Evolutionary conservation across 768 basidiomycete species (phyloP).

Genomic region (Agrocybe pediades): DNA sequence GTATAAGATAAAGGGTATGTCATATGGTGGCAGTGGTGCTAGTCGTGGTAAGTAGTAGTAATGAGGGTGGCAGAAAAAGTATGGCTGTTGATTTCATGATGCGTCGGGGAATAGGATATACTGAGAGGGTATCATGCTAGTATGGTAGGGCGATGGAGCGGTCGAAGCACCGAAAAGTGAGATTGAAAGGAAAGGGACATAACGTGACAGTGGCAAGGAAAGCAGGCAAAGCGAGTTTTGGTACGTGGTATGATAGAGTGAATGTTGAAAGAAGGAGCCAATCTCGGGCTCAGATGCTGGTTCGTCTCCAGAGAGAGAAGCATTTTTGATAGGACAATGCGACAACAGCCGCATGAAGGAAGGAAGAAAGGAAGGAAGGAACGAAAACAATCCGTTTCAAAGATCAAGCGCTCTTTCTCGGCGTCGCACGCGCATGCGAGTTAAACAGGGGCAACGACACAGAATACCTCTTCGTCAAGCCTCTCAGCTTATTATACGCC

Average conservation of each 20-base stretch:
- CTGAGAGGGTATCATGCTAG: background rate
- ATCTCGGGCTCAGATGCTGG: conserved; percentile 1
- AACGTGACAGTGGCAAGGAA: background rate
- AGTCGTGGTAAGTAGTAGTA: background rate
- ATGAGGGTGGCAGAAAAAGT: background rate
- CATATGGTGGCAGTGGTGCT: background rate
- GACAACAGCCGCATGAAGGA: background rate
- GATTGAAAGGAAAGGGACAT: background rate
- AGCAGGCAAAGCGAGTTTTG: background rate
- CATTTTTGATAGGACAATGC: background rate
- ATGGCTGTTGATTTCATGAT: too few relatives aligned
- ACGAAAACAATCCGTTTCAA: conserved; percentile 4
- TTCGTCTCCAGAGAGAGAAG: background rate
- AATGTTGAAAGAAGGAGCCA: background rate
- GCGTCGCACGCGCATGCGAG: conserved; percentile 8
- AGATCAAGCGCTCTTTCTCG: conserved; percentile 17
- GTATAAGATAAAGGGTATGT: background rate
- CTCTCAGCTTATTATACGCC: conserved; percentile 41
- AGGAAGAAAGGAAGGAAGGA: conserved; percentile 4
- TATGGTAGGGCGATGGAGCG: too few relatives aligned
- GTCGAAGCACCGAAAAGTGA: background rate
- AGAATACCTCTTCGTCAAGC: conserved; percentile 52
- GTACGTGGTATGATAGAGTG: conserved; percentile 3
- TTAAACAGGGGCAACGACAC: conserved; percentile 44
- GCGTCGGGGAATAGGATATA: background rate